A percentile compares a stretch with the other conserved stretches of the same genome.
These are phyloP conservation scores for Croton setiger DNA, from an alignment of 441 rosid genomes.

Conservation along the genomic window DNA sequence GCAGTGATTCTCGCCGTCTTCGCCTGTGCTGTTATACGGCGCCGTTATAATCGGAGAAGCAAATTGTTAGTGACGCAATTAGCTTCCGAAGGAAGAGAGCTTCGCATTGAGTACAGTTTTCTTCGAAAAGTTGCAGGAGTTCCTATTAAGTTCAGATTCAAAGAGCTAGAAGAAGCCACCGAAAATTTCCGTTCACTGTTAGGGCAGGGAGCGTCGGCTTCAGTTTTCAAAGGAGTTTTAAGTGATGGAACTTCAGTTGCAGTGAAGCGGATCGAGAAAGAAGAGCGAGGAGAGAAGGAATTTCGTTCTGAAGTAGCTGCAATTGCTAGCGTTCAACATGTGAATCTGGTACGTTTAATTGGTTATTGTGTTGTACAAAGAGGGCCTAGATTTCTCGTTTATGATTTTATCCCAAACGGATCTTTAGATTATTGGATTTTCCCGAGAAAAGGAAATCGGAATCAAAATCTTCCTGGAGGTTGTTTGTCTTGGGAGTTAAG, in stretches of 20 bases:
- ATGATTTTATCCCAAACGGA: conserved; percentile 63
- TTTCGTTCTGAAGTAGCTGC: conserved; percentile 77
- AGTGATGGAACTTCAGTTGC: conserved; percentile 69
- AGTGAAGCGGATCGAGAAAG: conserved; percentile 62
- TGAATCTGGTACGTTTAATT: conserved; percentile 57
- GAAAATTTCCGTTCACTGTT: conserved; percentile 49
- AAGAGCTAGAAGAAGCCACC: conserved; percentile 78
- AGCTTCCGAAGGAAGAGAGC: conserved; percentile 61
- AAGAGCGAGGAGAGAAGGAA: conserved; percentile 72
- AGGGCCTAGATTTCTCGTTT: conserved; percentile 55
- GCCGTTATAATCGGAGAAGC: conserved; percentile 42
- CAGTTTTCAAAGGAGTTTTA: conserved; percentile 68
- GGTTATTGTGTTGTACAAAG: conserved; percentile 52
- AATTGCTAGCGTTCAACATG: conserved; percentile 79
- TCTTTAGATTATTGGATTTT: conserved; percentile 83
- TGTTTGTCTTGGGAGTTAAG: conserved; percentile 72
- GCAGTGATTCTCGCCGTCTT: conserved; percentile 59
- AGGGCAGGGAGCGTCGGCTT: conserved; percentile 69
- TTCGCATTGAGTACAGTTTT: conserved; percentile 74
- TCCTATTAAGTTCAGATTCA: conserved; percentile 53
- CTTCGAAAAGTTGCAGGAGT: conserved; percentile 75
- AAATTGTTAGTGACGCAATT: conserved; percentile 37
- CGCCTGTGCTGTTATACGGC: conserved; percentile 36
- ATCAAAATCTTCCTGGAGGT: conserved; percentile 37
- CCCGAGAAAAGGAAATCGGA: conserved; percentile 17